Conservation (phyloP, 495 filamentous ascomycete genomes). For the Ramalina intermedia region DNA sequence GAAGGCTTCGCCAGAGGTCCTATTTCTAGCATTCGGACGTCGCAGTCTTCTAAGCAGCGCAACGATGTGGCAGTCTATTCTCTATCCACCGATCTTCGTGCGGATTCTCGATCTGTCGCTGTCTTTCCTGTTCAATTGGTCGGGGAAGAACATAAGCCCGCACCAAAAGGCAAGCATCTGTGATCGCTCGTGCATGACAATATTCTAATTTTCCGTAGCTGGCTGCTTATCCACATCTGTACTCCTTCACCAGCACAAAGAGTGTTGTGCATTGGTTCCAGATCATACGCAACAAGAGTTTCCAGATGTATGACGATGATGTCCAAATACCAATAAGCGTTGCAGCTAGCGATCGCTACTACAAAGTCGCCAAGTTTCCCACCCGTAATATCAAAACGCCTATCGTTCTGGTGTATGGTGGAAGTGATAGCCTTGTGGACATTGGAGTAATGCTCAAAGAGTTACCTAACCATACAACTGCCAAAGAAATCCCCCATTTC, state of each 20-base stretch:
- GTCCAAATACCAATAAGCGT: conserved; percentile 49
- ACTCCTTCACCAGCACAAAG: conserved; percentile 92
- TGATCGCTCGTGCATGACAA: not conserved
- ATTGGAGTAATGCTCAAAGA: conserved; percentile 84
- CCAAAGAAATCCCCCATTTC: conserved; percentile 74
- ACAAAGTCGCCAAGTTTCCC: conserved; percentile 90
- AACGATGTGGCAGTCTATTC: conserved; percentile 92
- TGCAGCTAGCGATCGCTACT: conserved; percentile 46
- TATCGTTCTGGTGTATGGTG: conserved; percentile 84
- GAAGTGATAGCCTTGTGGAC: conserved; percentile 87
- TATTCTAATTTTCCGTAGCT: conserved; percentile 23
- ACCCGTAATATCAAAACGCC: conserved; percentile 95
- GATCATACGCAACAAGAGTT: conserved; percentile 85
- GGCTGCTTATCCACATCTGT: conserved; percentile 91
- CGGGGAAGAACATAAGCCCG: conserved; percentile 65
- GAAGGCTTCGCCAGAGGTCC: conserved; percentile 83
- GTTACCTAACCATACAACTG: conserved; percentile 67
- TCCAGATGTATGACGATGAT: conserved; percentile 98
- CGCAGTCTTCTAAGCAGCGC: conserved; percentile 83
- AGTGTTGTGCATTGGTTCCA: conserved; percentile 98
- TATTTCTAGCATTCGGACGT: conserved; percentile 91
- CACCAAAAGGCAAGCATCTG: conserved; percentile 50
- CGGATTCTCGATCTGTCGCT: conserved; percentile 75
- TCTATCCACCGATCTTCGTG: conserved; percentile 90
- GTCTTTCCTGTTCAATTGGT: conserved; percentile 78